A percentile compares a stretch with the other conserved stretches of the same genome.
phyloP scores from a whole-genome alignment of 805 yeast genomes.

The Saturnispora kantuleensis region DNA sequence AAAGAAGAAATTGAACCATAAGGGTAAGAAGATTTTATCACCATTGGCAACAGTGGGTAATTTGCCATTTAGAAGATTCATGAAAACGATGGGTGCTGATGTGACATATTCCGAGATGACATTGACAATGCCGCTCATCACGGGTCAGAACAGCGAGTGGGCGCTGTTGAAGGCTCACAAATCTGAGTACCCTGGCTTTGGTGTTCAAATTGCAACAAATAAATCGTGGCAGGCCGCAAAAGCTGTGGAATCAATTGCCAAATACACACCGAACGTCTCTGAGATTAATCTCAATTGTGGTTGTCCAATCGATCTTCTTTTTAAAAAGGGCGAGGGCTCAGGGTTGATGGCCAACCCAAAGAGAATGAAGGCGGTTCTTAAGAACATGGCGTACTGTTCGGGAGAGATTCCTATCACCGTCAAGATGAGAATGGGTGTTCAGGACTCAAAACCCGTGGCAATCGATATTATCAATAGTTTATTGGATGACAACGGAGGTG shows the following conservation, averaged over 20 bases:
- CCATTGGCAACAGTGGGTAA: slow-evolving; percentile 98
- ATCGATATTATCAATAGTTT: slow-evolving; percentile 60
- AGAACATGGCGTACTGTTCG: slow-evolving; percentile 80
- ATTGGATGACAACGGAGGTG: slow-evolving; percentile 51
- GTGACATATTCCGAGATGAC: slow-evolving; percentile 96
- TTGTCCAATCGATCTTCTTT: slow-evolving; percentile 94
- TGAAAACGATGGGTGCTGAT: slow-evolving; percentile 87
- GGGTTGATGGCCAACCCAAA: slow-evolving; percentile 88
- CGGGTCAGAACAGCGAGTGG: slow-evolving; percentile 94
- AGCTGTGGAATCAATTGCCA: slow-evolving; percentile 72
- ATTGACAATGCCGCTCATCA: slow-evolving; percentile 69
- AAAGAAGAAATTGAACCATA: slow-evolving; percentile 63
- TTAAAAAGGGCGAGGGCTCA: slow-evolving; percentile 90
- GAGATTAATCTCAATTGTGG: slow-evolving; percentile 93
- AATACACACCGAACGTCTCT: slow-evolving; percentile 45
- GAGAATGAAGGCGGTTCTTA: slow-evolving; percentile 62
- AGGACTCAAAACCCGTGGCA: slow-evolving; percentile 84
- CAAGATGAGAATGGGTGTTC: slow-evolving; percentile 86
- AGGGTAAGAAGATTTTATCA: slow-evolving; percentile 75
- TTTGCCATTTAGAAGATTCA: slow-evolving; percentile 85
- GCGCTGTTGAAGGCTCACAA: slow-evolving; percentile 87
- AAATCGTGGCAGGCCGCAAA: slow-evolving; percentile 91
- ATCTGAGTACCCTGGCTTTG: slow-evolving; percentile 78
- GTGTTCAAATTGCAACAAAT: slow-evolving; percentile 85
- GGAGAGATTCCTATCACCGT: slow-evolving; percentile 90